Percentiles rank a stretch among this genome's conserved stretches.
phyloP scores from a whole-genome alignment of 202 grass and related monocot genomes.

The Schoenoplectus tabernaemontani region DNA sequence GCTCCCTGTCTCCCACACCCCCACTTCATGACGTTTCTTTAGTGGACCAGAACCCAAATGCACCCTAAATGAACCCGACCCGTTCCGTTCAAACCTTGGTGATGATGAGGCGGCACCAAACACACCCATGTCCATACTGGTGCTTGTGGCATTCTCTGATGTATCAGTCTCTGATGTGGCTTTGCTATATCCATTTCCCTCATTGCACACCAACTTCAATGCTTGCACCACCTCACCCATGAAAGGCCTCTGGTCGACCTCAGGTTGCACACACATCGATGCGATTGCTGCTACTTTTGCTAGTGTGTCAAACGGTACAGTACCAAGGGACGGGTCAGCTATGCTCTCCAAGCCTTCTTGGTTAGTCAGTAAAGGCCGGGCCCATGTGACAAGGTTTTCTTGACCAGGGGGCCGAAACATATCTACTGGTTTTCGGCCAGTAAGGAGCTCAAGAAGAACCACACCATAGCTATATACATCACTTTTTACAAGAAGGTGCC shows the following conservation, averaged over 20 bases:
- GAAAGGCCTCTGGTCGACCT: conserved; percentile 91
- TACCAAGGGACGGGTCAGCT: conserved; percentile 57
- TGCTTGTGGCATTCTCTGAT: conserved; percentile 34
- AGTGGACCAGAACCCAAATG: conserved; percentile 74
- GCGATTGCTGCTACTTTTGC: conserved; percentile 93
- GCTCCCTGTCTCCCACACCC: conserved; percentile 46
- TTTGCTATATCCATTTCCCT: conserved; percentile 56
- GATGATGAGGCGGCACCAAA: conserved; percentile 37
- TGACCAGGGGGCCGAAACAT: conserved; percentile 88
- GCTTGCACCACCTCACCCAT: conserved; percentile 99
- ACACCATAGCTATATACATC: conserved; percentile 99
- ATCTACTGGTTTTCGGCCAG: conserved; percentile 86
- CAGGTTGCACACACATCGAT: conserved; percentile 98
- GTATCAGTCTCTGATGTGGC: conserved; percentile 36
- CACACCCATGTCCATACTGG: conserved; percentile 41
- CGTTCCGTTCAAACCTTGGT: conserved; percentile 48
- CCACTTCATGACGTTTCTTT: conserved; percentile 28
- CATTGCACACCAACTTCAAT: conserved; percentile 83
- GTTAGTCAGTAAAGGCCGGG: conserved; percentile 65
- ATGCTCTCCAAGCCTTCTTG: conserved; percentile 65
- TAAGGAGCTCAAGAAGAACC: conserved; percentile 95
- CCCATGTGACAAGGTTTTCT: conserved; percentile 92
- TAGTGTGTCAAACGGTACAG: conserved; percentile 49
- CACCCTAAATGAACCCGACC: conserved; percentile 70
- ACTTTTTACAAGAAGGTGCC: conserved; percentile 97